Evolutionary conservation across 768 basidiomycete species (phyloP), one percentile per base, ranked within the genome.

Genomic region (Psilocybe sp.): DNA sequence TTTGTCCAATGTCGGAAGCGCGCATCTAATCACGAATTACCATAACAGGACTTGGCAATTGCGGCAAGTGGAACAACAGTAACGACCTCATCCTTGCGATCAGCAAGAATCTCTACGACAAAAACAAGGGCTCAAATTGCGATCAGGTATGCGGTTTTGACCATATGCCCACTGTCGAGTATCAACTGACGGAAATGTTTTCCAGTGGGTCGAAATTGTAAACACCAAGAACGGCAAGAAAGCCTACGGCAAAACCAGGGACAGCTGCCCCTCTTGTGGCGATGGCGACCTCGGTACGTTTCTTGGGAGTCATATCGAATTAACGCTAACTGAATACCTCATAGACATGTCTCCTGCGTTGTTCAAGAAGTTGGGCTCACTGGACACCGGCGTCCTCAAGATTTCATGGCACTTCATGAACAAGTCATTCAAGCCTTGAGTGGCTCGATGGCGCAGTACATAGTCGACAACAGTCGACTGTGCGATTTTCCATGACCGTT

Each of bases 261-360:
- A 89, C 63, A 74, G 75, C 61, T 89, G 87, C 66, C 64, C 69
- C 28, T 65, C 76, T 16, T 89, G 87, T 63, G 69, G 60, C 32
- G 51, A 69, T 0, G 55, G 60, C 51, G 80, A 82, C 59, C 67
- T 89, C 53, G 87, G 87, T 87, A 64, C 51, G 77, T 55, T 37
- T 20, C 16, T 35, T 19, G 23, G 15, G 19, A 20, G 28, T 43
- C 31, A 40, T 20, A 10, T 37, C 18, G 40, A 19, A 35, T 16
- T 7, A 47, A 46, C 13, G 20, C 28, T 48, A 40, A 45, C 16
- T 40, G 40, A 23, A 7, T 42, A 19, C 18, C 16, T 43, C 19
- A 11, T 62, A 89, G 87, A 89, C 62, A 77, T 89, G 81, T 87
- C 85, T 23, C 77, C 78, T 8, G 70, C 72, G 6, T 60, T 85